Conservation (phyloP, 768 basidiomycete species). For the Rhodosporidiobolus odoratus region DNA sequence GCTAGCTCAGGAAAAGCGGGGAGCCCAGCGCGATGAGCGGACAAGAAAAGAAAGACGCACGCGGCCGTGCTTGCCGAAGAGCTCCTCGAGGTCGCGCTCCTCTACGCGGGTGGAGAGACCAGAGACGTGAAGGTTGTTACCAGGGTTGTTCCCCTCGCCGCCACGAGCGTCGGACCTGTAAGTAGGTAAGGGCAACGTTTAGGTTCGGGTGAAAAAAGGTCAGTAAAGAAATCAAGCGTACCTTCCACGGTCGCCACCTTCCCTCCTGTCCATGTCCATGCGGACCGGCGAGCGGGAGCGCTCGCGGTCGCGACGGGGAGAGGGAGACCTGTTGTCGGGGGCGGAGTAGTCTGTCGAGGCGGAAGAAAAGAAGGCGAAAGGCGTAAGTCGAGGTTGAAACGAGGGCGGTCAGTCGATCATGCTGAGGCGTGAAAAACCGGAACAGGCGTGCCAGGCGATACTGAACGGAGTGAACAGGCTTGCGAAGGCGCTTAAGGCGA, state of each 20-base stretch:
- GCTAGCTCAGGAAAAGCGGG: no score
- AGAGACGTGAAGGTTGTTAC: constrained; percentile 64
- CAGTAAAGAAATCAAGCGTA: background rate
- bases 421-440: background rate
- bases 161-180: constrained; percentile 4
- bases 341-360: constrained; percentile 23
- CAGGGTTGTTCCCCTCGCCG: constrained; percentile 53
- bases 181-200: background rate
- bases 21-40: background rate
- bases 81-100: constrained; percentile 77
- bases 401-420: constrained; percentile 1
- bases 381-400: constrained; percentile 2
- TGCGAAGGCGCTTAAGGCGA: background rate
- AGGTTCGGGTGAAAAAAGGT: background rate
- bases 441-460: background rate
- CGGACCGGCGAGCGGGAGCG: constrained; percentile 36
- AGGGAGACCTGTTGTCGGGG: constrained; percentile 24
- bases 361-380: background rate
- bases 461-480: background rate
- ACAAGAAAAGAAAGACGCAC: constrained; percentile 51
- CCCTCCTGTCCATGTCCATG: constrained; percentile 17
- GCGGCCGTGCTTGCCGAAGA: constrained; percentile 80
- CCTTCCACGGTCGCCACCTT: constrained; percentile 29
- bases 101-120: constrained; percentile 61
- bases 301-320: constrained; percentile 24